Conservation (phyloP, 2,329 filamentous ascomycete genomes). For the Colletotrichum tanaceti region DNA sequence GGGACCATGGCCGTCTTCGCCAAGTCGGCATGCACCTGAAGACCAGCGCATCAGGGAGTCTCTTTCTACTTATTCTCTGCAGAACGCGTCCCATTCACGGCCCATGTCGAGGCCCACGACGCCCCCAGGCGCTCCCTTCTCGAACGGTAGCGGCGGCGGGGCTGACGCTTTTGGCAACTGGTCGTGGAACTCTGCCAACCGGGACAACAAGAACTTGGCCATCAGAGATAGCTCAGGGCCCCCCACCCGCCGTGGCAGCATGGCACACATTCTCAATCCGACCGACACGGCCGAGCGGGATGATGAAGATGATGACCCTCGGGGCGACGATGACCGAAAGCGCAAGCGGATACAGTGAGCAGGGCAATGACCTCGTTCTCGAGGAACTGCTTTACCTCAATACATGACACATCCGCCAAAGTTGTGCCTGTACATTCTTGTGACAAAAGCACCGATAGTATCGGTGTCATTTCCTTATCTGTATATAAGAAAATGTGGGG, state of each 20-base stretch:
- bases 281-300: slow-evolving; percentile 67
- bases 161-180: slow-evolving; percentile 65
- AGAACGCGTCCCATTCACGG: slow-evolving; percentile 53
- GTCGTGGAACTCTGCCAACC: slow-evolving; percentile 66
- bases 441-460: slow-evolving; percentile 27
- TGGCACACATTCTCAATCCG: slow-evolving; percentile 73
- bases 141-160: slow-evolving; percentile 52
- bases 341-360: slow-evolving; percentile 67
- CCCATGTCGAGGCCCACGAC: slow-evolving; percentile 66
- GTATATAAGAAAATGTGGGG: slow-evolving; percentile 27
- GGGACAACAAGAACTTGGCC: slow-evolving; percentile 62
- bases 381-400: background rate
- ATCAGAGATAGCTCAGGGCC: slow-evolving; percentile 68
- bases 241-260: slow-evolving; percentile 68
- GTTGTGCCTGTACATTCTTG: slow-evolving; percentile 31
- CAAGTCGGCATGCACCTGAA: slow-evolving; percentile 61
- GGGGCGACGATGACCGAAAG: slow-evolving; percentile 70
- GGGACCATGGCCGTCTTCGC: slow-evolving; percentile 66
- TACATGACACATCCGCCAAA: background rate
- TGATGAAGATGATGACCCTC: slow-evolving; percentile 66
- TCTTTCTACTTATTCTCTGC: slow-evolving; percentile 65
- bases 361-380: background rate
- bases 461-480: slow-evolving; percentile 25
- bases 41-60: slow-evolving; percentile 69
- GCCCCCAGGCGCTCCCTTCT: slow-evolving; percentile 63